Evolutionary conservation across 2,329 filamentous ascomycete genomes (phyloP).

Genomic region (Fusarium sp.): DNA sequence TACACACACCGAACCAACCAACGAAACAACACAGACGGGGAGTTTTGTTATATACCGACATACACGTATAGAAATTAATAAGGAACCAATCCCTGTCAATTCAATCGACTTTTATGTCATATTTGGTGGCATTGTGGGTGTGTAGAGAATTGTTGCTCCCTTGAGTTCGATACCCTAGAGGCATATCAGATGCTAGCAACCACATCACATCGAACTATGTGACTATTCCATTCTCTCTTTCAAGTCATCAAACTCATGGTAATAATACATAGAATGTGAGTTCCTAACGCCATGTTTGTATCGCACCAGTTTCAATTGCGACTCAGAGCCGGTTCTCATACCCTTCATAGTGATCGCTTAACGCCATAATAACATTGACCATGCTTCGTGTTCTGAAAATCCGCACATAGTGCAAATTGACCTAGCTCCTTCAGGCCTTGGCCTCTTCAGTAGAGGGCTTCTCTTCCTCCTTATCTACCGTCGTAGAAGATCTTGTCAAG

Average conservation of each 20-base stretch:
- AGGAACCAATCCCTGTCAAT: not conserved
- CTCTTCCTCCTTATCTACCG: constrained; percentile 53
- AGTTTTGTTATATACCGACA: not conserved
- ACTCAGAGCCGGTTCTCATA: not conserved
- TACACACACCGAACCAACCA: constrained; percentile 1
- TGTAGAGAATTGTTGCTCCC: not conserved
- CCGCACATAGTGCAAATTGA: not conserved
- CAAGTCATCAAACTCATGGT: not conserved
- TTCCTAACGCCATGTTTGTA: constrained; percentile 22
- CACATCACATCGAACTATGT: not conserved
- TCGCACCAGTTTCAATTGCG: constrained; percentile 1
- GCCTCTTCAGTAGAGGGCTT: constrained; percentile 21
- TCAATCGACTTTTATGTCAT: not conserved
- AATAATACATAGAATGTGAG: not conserved
- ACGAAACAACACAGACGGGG: constrained; percentile 6
- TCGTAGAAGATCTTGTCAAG: constrained; percentile 59
- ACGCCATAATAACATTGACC: constrained; percentile 26
- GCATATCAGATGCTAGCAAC: not conserved
- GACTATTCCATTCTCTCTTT: not conserved
- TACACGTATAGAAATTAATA: accelerated
- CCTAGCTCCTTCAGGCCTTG: constrained; percentile 17
- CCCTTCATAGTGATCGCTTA: constrained; percentile 9
- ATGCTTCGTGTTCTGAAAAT: not conserved
- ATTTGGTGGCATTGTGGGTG: not conserved
- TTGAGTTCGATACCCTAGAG: not conserved